These are phyloP conservation scores for Aspergillus thermomutatus DNA, from an alignment of 2,329 filamentous ascomycete species.

Conservation along the genomic window DNA sequence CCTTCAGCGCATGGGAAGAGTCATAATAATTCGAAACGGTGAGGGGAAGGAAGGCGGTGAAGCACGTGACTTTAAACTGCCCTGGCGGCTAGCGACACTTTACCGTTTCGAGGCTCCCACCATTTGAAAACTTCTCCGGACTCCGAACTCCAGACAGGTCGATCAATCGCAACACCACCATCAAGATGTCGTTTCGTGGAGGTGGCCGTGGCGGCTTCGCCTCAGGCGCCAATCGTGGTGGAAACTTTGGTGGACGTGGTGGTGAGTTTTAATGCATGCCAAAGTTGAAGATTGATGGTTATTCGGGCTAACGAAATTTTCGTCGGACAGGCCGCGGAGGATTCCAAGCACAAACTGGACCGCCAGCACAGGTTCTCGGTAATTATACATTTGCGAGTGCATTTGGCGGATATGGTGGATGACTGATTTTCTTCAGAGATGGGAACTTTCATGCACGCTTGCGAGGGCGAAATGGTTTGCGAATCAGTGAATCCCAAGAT, in stretches of 20 bases:
- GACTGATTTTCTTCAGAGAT: constrained; percentile 62
- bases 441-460: constrained; percentile 89
- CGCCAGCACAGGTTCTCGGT: constrained; percentile 60
- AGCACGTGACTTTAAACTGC: constrained; percentile 32
- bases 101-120: constrained; percentile 45
- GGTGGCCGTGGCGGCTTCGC: constrained; percentile 50
- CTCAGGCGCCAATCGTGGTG: constrained; percentile 53
- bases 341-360: constrained; percentile 57
- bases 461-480: constrained; percentile 98
- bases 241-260: constrained; percentile 41
- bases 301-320: constrained; percentile 34
- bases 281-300: constrained; percentile 4
- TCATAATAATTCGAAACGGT: constrained; percentile 15
- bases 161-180: constrained; percentile 24
- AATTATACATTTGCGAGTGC: constrained; percentile 19
- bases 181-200: constrained; percentile 63
- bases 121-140: constrained; percentile 39
- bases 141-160: constrained; percentile 20
- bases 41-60: constrained; percentile 33
- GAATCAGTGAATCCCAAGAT: constrained; percentile 92
- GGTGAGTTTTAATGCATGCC: constrained; percentile 34
- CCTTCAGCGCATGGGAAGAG: constrained; percentile 3
- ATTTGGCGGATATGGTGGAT: constrained; percentile 3
- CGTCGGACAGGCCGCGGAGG: constrained; percentile 56
- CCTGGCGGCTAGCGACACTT: constrained; percentile 36